Evolutionary conservation across 345 rosid genomes (phyloP).

Genomic region (Pistacia atlantica): DNA sequence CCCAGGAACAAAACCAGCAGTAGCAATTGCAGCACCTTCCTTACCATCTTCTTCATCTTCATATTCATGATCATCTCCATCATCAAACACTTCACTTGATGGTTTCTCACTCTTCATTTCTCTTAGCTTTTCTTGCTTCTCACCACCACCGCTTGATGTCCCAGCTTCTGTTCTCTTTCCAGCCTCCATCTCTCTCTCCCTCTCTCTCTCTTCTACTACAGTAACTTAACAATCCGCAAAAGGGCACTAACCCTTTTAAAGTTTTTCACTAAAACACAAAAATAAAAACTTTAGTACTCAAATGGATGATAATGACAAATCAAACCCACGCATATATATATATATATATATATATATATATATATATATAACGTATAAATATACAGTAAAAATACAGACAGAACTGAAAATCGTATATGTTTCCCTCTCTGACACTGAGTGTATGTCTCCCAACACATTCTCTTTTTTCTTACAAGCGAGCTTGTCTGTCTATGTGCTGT

Average conservation of each 20-base stretch:
- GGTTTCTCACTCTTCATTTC: conserved; percentile 28
- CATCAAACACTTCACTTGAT: conserved; percentile 14
- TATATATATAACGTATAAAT: neutral
- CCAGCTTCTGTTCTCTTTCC: conserved; percentile 36
- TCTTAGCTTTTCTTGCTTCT: conserved; percentile 19
- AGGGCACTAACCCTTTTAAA: conserved; percentile 7
- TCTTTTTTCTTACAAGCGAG: neutral
- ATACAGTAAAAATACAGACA: too few relatives aligned
- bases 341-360: neutral
- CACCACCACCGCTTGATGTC: conserved; percentile 20
- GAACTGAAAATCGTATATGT: neutral
- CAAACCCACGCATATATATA: neutral
- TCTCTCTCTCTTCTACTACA: neutral
- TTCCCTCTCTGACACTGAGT: too few relatives aligned
- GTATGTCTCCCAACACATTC: neutral
- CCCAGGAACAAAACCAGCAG: conserved; percentile 49
- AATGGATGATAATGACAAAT: neutral
- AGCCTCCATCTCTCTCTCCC: conserved; percentile 27
- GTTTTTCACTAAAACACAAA: neutral
- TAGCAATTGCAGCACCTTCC: conserved; percentile 26
- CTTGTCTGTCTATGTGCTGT: neutral
- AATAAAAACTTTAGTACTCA: neutral
- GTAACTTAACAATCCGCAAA: conserved; percentile 1
- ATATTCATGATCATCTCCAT: conserved; percentile 18
- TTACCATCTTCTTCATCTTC: conserved; percentile 22